Evolutionary conservation across 1,139 yeast genomes (phyloP), one percentile per base, ranked within the genome.

Genomic region (Eremothecium gossypii): DNA sequence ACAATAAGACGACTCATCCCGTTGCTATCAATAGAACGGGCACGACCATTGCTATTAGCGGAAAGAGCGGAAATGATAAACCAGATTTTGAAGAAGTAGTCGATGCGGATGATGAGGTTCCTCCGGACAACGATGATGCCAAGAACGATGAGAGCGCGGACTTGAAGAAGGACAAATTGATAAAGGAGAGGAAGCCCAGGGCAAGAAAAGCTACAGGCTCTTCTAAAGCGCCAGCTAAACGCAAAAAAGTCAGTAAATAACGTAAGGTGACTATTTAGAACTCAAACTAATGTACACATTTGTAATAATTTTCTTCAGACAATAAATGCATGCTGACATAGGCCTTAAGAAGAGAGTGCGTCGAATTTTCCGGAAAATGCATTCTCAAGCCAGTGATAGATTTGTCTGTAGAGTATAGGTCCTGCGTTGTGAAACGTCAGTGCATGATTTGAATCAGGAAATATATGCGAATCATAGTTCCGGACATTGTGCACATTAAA

Each of bases 401-500:
- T 65, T 63, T 82, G 82, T 52, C 82, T 93, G 58, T 76, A 89
- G 2, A 91, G 82, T 30, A 87, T 71, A 9, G 68, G 65, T 55
- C 79, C 76, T 12, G 95, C 95, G 57, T 86, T 84, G 62, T 91
- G 94, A 61, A 73, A 82, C 40, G 63, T 62, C 40, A 91, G 91
- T 38, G 80, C 70, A 61, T 91, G 99, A 57, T 89, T 94, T 31
- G 93, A 83, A 60, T 93, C 98, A 0, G 98, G 96, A 67, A 85
- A 91, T 27, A 89, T 75, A 49, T 83, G 93, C 57, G 87, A 73
- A 54, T 91, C 99, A 59, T 83, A 91, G 62, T 91, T 91, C 52
- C 82, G 87, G 8, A 86, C 74, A 7, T 68, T 69, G 14, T 68
- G 65, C 41, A 73, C 38, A 55, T 86, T 82, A 40, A 91, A 68